These are phyloP conservation scores for Colletotrichum phormii DNA, from an alignment of 2,329 filamentous ascomycete genomes.

Conservation along the genomic window DNA sequence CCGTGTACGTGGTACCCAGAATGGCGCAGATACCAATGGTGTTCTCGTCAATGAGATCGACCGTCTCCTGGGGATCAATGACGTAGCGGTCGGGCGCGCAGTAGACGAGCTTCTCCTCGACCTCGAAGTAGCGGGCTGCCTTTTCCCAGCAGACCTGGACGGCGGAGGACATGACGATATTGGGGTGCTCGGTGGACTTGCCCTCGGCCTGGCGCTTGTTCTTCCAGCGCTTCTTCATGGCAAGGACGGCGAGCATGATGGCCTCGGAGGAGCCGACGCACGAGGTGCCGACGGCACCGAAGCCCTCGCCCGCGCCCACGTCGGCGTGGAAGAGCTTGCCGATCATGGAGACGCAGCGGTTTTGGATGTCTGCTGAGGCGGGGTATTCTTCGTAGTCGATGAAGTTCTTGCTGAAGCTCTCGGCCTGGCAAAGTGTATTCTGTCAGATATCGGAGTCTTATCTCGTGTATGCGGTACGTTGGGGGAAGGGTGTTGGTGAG, in stretches of 20 bases:
- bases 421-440: constrained; percentile 50
- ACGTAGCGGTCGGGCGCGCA: constrained; percentile 72
- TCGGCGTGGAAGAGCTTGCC: constrained; percentile 89
- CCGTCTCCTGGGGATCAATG: constrained; percentile 72
- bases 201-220: constrained; percentile 86
- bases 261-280: constrained; percentile 92
- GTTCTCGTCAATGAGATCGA: constrained; percentile 72
- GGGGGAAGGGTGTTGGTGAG: background rate
- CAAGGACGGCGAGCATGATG: constrained; percentile 84
- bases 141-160: constrained; percentile 99
- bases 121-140: constrained; percentile 87
- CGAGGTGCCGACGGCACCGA: constrained; percentile 84
- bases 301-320: constrained; percentile 58
- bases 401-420: constrained; percentile 95
- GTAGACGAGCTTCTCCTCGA: constrained; percentile 86
- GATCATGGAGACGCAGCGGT: constrained; percentile 92
- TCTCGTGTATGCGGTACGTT: background rate
- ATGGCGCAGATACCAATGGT: constrained; percentile 94
- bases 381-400: constrained; percentile 91
- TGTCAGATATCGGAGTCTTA: background rate
- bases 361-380: constrained; percentile 86
- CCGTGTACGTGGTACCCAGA: constrained; percentile 92
- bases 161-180: constrained; percentile 95
- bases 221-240: constrained; percentile 97
- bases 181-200: constrained; percentile 83